Conservation (phyloP, 176 grass and related monocot species). For the Juncus inflexus region DNA sequence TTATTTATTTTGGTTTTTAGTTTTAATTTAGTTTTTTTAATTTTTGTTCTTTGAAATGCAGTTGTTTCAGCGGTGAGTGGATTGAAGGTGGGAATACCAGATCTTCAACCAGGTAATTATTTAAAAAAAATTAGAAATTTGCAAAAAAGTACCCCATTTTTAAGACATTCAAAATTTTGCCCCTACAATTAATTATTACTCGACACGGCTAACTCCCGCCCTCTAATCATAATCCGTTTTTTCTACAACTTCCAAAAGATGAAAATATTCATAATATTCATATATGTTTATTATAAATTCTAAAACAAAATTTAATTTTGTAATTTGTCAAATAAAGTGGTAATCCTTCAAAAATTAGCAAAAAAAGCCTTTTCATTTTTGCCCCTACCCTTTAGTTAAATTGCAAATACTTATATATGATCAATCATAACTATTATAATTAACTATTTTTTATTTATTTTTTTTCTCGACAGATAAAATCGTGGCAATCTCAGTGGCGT, state of each 20-base stretch:
- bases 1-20: constrained; percentile 1
- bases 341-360: not conserved
- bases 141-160: too few species aligned
- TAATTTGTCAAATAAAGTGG: not conserved
- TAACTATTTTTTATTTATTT: too few species aligned
- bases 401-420: too few species aligned
- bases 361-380: too few species aligned
- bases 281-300: not conserved
- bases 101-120: constrained; percentile 61
- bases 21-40: constrained; percentile 9
- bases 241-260: too few species aligned
- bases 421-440: too few species aligned
- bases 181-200: too few species aligned
- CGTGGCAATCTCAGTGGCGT: constrained; percentile 88
- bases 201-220: too few species aligned
- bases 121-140: constrained; percentile 9
- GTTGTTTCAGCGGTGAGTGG: constrained; percentile 88
- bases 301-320: constrained; percentile 3
- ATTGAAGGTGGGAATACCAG: constrained; percentile 73
- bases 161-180: too few species aligned
- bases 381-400: too few species aligned
- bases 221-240: too few species aligned
- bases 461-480: constrained; percentile 57
- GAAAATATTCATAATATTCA: too few species aligned
- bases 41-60: constrained; percentile 39